Conservation (phyloP, 371 early-diverging fungal species). For the Zychaea mexicana region DNA sequence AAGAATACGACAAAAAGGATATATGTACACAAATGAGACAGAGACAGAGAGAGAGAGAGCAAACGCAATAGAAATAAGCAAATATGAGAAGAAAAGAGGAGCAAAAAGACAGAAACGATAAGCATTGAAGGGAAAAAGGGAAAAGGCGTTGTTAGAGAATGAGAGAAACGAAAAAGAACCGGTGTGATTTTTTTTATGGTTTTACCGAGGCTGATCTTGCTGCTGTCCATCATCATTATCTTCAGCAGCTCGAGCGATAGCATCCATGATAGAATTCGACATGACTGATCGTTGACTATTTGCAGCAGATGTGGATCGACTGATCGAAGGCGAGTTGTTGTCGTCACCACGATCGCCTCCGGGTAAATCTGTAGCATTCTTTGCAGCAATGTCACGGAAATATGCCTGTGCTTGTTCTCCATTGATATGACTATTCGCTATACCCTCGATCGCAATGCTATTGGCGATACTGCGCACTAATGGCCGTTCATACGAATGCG, state of each 20-base stretch:
- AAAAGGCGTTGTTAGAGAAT: too few relatives aligned
- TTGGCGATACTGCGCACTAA: conserved; percentile 40
- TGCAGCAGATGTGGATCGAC: background rate
- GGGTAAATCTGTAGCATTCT: conserved; percentile 27
- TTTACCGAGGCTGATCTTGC: background rate
- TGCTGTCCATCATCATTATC: background rate
- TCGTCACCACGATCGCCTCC: background rate
- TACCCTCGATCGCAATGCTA: conserved; percentile 38
- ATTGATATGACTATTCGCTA: conserved; percentile 30
- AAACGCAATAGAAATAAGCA: too few relatives aligned
- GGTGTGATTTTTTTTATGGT: too few relatives aligned
- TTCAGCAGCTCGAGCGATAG: background rate
- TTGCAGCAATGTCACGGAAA: conserved; percentile 41
- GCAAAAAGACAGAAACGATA: too few relatives aligned
- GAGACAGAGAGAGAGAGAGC: too few relatives aligned
- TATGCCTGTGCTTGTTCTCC: conserved; percentile 45
- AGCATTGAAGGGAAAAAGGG: too few relatives aligned
- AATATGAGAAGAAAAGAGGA: too few relatives aligned
- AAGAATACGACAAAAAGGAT: too few relatives aligned
- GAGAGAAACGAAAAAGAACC: too few relatives aligned
- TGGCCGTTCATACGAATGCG: conserved; percentile 32
- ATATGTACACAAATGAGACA: too few relatives aligned
- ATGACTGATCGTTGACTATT: conserved; percentile 3
- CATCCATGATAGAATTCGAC: background rate
- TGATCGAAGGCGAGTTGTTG: background rate